phyloP scores from a whole-genome alignment of 1,139 yeast genomes.

The Taphrina wiesneri region DNA sequence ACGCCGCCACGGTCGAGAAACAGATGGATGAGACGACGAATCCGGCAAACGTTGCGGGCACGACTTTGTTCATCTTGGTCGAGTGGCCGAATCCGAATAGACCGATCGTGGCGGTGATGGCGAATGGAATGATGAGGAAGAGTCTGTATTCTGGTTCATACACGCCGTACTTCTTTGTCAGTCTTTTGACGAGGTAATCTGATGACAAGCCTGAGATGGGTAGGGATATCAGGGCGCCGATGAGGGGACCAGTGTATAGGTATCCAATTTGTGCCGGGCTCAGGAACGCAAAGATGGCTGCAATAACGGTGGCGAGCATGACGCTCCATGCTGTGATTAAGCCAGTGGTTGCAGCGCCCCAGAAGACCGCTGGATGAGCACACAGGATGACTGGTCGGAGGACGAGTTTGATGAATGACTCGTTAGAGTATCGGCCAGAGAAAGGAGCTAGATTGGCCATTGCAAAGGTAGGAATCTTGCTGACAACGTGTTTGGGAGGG shows the following conservation, averaged over 20 bases:
- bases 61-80: constrained; percentile 42
- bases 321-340: constrained; percentile 40
- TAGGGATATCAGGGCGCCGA: constrained; percentile 39
- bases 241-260: constrained; percentile 39
- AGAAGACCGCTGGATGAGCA: constrained; percentile 38
- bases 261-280: constrained; percentile 38
- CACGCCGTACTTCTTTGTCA: constrained; percentile 50
- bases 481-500: neutral
- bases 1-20: constrained; percentile 38
- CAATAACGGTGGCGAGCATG: constrained; percentile 39
- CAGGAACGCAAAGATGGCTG: constrained; percentile 39
- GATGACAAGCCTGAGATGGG: constrained; percentile 37
- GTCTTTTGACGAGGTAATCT: constrained; percentile 35
- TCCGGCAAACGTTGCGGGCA: constrained; percentile 39
- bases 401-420: constrained; percentile 37
- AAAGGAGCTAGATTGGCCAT: constrained; percentile 35
- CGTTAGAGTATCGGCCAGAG: constrained; percentile 37
- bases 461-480: constrained; percentile 1
- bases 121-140: constrained; percentile 51
- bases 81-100: constrained; percentile 57
- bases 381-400: constrained; percentile 38
- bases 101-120: constrained; percentile 50
- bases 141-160: constrained; percentile 58
- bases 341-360: constrained; percentile 39
- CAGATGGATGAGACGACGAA: constrained; percentile 39